Evolutionary conservation across 306 rosid genomes (phyloP), one percentile per base, ranked within the genome.

Genomic region (Quercus ilex): DNA sequence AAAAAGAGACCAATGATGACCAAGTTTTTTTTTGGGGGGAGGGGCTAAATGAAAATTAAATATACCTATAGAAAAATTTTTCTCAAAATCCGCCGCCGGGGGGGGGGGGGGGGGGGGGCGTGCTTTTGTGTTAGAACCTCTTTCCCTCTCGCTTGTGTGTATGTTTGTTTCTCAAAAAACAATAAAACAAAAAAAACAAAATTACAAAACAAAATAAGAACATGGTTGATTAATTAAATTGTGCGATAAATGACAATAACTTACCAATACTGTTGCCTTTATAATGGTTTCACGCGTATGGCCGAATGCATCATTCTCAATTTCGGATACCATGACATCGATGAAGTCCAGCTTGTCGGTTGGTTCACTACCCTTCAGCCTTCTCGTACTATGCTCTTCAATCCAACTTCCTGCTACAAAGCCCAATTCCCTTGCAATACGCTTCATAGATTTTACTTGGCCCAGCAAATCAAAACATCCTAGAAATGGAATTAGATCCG

Each of bases 221-320:
- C 35, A 31, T 31, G 35, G 35, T 31, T 31, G 35, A 31, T 31
- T 31, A 31, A 31, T 31, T 31, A 31, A 31, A 6, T 31, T 31
- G 35, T 31, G 35, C 35, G 6, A 31, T 31, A 31, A 31, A 3
- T 20, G 19, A 57, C 26, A 57, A n/a, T 11, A 31, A 51, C 81
- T 18, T 83, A 83, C 87, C 83, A 20, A 1, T 31, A 59, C 31
- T 2, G 81, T 83, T 20, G 71, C 81, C 71, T 83, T 83, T 56
- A 83, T 76, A 15, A 83, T 56, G 20, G 84, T 79, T 5, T 79
- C 87, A 20, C 73, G 78, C 0, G 63, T 3, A 31, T 70, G 26
- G 13, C 84, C 75, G 30, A 62, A 65, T 49, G 76, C 21, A 43
- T 55, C 26, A 6, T 79, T 81, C 57, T 70, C 30, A 71, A 79